Base-by-base conservation (phyloP, 2,329 filamentous ascomycete species). In the Cladophialophora carrionii region DNA sequence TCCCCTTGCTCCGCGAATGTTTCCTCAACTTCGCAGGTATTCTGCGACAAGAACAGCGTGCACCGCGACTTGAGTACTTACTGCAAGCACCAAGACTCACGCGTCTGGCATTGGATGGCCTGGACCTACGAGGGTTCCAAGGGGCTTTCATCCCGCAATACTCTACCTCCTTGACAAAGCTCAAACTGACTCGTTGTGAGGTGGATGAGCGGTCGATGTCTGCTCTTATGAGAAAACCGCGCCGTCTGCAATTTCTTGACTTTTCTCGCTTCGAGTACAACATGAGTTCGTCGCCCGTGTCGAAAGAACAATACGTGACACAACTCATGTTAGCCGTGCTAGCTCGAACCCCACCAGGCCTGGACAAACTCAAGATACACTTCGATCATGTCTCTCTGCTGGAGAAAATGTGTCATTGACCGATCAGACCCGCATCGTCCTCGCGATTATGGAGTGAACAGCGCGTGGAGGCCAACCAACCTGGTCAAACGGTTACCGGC, bases 191-290 rank as follows among this genome's bases (percentile, higher is more conserved):
- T 17, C 48, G 48, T 20, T 51, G 48, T 26, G 22, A 2, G 24
- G 48, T 51, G 48, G 24, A 51, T 51, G 48, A 51, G 20, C 48
- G 24, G 9, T 51, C 48, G 48, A 24, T 51, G 22, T 22, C 48
- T 17, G 10, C 48, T 51, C 9, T 51, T 20, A 26, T 51, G 48
- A 51, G 48, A 20, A 51, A 24, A 51, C 48, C 48, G 5, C 20
- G 20, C 14, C 8, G 7, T 24, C 48, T 51, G 48, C 9, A 51
- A 24, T 29, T 12, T 9, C 24, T 51, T 12, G 48, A 51, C 22
- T 17, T 51, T 51, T 22, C 20, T 51, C 20, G 24, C 10, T 20
- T 51, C 3, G 14, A 29, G 22, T 29, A 26, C 48, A 51, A 24
- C 9, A 51, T 26, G 3, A 20, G 5, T 17, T 51, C 48, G 48